phyloP scores from a whole-genome alignment of 2,329 filamentous ascomycete genomes.

The Stachybotrys chartarum region DNA sequence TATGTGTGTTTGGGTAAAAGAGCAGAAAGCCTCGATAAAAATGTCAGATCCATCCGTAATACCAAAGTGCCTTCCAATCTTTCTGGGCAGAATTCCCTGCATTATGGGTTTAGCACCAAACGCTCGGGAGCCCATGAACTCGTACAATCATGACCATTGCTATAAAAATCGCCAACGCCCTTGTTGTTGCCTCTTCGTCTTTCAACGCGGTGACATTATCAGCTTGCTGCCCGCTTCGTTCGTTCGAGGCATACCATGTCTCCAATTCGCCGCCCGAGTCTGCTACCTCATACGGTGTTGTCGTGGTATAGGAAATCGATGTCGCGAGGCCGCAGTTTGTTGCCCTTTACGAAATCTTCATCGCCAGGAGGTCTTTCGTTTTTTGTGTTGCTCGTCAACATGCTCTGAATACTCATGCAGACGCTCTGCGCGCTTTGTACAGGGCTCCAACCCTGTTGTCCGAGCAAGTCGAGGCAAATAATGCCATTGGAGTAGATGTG shows the following conservation, averaged over 20 bases:
- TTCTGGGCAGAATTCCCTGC: background rate
- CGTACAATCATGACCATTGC: background rate
- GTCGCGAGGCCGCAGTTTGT: constrained; percentile 73
- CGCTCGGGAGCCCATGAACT: background rate
- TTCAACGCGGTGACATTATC: background rate
- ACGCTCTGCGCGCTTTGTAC: constrained; percentile 96
- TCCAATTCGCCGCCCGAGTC: background rate
- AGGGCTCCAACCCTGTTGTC: constrained; percentile 83
- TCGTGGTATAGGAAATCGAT: constrained; percentile 95
- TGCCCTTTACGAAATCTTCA: constrained; percentile 77
- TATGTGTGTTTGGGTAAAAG: too few relatives aligned
- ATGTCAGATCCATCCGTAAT: too few relatives aligned
- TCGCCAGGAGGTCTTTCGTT: constrained; percentile 87
- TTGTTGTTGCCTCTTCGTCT: background rate
- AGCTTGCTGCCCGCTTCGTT: background rate
- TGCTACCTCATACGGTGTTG: constrained; percentile 56
- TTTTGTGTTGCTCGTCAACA: constrained; percentile 92
- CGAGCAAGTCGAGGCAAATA: constrained; percentile 92
- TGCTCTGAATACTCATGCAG: constrained; percentile 95
- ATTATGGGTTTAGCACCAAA: background rate
- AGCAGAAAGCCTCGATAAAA: too few relatives aligned
- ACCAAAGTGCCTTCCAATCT: too few relatives aligned
- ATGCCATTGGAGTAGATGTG: constrained; percentile 99
- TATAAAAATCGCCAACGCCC: background rate
- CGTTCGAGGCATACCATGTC: background rate